Evolutionary conservation across 2,329 filamentous ascomycete genomes (phyloP), one percentile per base, ranked within the genome.

Genomic region (Ceratocystis alfenasii): DNA sequence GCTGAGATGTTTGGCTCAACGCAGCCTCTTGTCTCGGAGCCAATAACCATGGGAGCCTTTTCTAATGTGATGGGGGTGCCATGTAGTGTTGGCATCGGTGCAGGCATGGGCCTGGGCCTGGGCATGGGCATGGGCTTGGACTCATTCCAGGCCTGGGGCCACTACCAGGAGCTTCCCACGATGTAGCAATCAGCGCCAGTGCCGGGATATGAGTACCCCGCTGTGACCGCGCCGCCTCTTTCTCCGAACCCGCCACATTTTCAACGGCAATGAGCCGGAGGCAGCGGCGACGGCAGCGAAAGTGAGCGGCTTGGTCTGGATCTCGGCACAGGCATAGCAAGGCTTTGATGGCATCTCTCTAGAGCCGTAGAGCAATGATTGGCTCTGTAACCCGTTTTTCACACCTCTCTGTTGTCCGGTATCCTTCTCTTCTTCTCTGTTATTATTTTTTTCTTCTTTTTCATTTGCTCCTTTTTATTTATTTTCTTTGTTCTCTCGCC

Each of bases 21-120:
- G 65, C 88, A 90, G 15, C 83, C 87, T 72, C 85, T 87, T 67
- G 83, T 86, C 55, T 84, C 89, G 25, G 84, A 89, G 62, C 86
- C 95, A 70, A 84, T 90, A 25, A 84, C 89, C 25, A 79, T 86
- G 53, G 81, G 96, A 59, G 88, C 91, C 62, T 81, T 96, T 65
- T 91, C 92, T 55, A 96, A 90, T 78, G 89, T 92, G 83, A 80
- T 96, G 68, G 83, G 89, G 71, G 86, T 88, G 68, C 90, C 90
- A 74, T 97, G 93, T 76, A 90, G 90, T 71, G 84, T 91, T 67
- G 46, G 46, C 20, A 22, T 50, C 22, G 15, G 46, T 12, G 22
- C 22, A 5, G 46, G 46, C 5, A 50, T 50, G 46, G 25, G 53
- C 53, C 8, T 57, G 22, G 53, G 53, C 53, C 8, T 57, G 22